Conservation (phyloP, 495 filamentous ascomycete species). For the Penicillium arizonense region DNA sequence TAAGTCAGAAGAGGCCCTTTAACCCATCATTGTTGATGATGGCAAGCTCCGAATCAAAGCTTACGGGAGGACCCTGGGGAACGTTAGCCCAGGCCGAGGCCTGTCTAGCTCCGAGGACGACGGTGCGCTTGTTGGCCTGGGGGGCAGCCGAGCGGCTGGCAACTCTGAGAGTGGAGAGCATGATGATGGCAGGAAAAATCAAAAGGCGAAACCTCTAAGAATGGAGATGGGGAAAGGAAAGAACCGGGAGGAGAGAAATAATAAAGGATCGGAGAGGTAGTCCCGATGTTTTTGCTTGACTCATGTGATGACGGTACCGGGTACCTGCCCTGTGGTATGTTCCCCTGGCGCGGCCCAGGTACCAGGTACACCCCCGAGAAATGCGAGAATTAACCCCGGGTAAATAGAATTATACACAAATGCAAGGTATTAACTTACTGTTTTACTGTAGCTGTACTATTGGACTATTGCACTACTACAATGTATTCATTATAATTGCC, state of each 20-base stretch:
- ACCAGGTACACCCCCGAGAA: constrained; percentile 21
- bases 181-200: constrained; percentile 24
- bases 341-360: constrained; percentile 1
- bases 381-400: constrained; percentile 8
- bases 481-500: too few species aligned
- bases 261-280: constrained; percentile 35
- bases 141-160: constrained; percentile 53
- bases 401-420: too few species aligned
- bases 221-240: constrained; percentile 21
- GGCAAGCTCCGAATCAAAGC: constrained; percentile 30
- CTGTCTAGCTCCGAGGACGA: constrained; percentile 57
- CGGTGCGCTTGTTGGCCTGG: constrained; percentile 45
- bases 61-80: constrained; percentile 88
- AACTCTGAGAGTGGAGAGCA: constrained; percentile 58
- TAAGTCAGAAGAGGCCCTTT: constrained; percentile 28
- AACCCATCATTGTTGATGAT: neutral
- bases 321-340: constrained; percentile 20
- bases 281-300: constrained; percentile 35
- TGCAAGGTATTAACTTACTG: too few species aligned
- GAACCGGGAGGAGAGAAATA: constrained; percentile 16
- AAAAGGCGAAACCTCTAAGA: constrained; percentile 11
- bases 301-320: constrained; percentile 36
- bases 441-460: too few species aligned
- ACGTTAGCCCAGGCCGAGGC: constrained; percentile 87
- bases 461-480: too few species aligned